Base-by-base conservation (phyloP, 768 basidiomycete species). In the Auriculariales sp. region DNA sequence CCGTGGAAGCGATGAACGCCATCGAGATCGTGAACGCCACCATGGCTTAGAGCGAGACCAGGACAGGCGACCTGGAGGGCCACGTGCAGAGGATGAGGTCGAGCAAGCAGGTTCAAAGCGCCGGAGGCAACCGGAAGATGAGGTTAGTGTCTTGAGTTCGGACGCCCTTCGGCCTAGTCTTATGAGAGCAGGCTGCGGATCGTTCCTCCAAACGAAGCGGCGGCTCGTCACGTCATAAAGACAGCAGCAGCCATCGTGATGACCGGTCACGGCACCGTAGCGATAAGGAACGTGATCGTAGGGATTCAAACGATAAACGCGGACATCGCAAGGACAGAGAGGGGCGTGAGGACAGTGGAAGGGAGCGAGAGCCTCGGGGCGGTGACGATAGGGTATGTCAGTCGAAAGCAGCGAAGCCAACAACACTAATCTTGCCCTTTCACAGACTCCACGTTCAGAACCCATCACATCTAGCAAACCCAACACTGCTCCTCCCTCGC, bases 201-300 rank as follows among this genome's bases (percentile, higher is more conserved):
- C 76, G 86, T 55, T 71, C 73, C 29, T 74, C 79, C n/a, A 89
- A 89, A 62, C 80, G 86, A n/a, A 75, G 77, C 52, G 27, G 39
- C 39, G 22, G 39, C 27, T 25, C 19, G 11, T 81, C 85, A 51
- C 78, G 86, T 46, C 84, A 83, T 59, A 84, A 87, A 2, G 64
- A 44, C 22, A 19, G 19, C 22, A 17, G 22, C 24, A 5, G 47
- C 6, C 82, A 85, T 58, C 77, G 84, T 46, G 86, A 88, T 49
- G 85, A 88, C 32, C 73, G 84, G 30, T 67, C 66, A 54, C 77
- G 84, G 25, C 76, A 84, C 48, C 68, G 69, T 12, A 66, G 69
- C 11, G 85, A 86, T 9, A 44, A 44, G 49, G 85, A 88, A 22
- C 74, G 79, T 2, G 74, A 84, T 54, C 71, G 85, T 49, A 73